Evolutionary conservation across 441 rosid species (phyloP), one percentile per base, ranked within the genome.

Genomic region (Kokia cookei): DNA sequence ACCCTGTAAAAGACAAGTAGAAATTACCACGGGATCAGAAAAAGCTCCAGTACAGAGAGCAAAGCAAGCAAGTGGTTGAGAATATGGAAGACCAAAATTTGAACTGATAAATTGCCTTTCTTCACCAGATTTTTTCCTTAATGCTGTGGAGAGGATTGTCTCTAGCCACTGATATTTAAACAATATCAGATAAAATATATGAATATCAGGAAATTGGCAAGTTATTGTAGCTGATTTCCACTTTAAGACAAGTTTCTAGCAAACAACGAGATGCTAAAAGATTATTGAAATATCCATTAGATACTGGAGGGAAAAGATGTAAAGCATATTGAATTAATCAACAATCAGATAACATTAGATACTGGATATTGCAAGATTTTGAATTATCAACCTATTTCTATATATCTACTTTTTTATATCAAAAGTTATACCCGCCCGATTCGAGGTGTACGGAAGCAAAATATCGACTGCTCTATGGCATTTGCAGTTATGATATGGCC

Each of bases 1-100:
- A 37, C 32, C 54, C 43, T 55, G 35, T 65, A 29, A 17, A 61
- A 55, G 29, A 14, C 22, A 65, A 50, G n/a, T 35, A 62, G 50
- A 2, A 29, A 27, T 86, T 92, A 94, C 98, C 97, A 81, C 81
- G 3, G 97, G 97, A 86, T 92, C 97, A 61, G 97, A 94, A 69
- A 89, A 74, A 62, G 91, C 91, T 67, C 97, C 97, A 58, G 90
- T 88, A 77, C 97, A 92, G 13, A 94, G 92, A 75, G 95, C 89
- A 81, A 91, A 90, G 85, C 91, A 92, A 80, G 82, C 87, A 32
- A 85, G 86, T 29, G 97, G 91, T 68, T 88, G 86, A 29, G 86
- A 71, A 65, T 77, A 80, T 19, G 78, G 62, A 71, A 88, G 93
- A 53, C 90, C 88, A 19, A 87, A 87, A 78, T 84, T 87, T 72